Evolutionary conservation across 257 asterid species (phyloP), one percentile per base, ranked within the genome.

Genomic region (Apocynum venetum): DNA sequence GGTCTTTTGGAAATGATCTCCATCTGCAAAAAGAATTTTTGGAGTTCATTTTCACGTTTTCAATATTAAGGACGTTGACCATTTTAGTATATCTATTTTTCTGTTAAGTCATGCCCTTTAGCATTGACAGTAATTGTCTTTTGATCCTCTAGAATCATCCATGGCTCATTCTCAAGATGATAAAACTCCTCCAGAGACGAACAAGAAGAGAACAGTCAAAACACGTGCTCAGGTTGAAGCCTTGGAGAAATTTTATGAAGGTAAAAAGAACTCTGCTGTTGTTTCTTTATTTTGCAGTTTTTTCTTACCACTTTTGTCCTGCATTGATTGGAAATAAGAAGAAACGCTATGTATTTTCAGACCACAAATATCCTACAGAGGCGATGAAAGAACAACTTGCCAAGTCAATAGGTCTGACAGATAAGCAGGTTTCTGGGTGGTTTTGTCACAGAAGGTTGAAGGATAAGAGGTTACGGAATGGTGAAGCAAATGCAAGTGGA

Each of bases 371-470:
- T 82, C 98, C 97, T 74, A 64, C 91, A 17, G 97, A 91, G 85
- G 4, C 88, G 8, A 83, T 89, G 94, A 93, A 96, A 89, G 64
- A 81, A 76, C 88, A 93, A 65, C 84, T 96, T 69, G 97, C 96
- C 2, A 89, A 84, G 87, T 81, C 95, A 67, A 82, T 88, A 52
- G 97, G 98, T 43, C 83, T 96, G 88, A 87, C 99, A 17, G 99
- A 96, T 80, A 96, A 91, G 86, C 99, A 93, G 87, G 88, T 96
- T 65, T 89, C 98, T 13, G 98, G 97, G 53, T 96, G 99, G 99
- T 96, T 96, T 86, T 96, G 99, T 77, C 98, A 96, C 80, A 84
- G 97, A 76, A 89, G 98, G 88, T 84, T 93, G 85, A 93, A 91
- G 82, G 99, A 93, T 86, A 93, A 96, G 89, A 90, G 79, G 82